A percentile compares a stretch with the other conserved stretches of the same genome.
These are phyloP conservation scores for Linnemannia exigua DNA, from an alignment of 192 early-diverging fungal species.

Conservation along the genomic window DNA sequence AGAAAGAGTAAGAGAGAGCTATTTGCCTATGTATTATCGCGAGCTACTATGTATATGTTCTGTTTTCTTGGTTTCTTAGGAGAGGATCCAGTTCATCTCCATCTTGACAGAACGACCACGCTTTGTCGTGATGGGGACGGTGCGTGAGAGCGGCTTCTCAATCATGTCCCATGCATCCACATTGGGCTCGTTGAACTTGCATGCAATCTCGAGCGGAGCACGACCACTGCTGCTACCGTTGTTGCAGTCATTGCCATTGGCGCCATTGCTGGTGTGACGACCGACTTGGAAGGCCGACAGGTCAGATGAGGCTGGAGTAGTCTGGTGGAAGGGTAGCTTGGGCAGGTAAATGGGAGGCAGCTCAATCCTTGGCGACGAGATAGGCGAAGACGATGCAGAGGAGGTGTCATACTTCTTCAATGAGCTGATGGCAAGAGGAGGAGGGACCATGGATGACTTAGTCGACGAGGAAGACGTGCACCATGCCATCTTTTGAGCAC, in stretches of 20 bases:
- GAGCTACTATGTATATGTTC: constrained; percentile 1
- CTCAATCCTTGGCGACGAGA: constrained; percentile 40
- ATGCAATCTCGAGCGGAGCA: constrained; percentile 42
- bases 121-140: constrained; percentile 28
- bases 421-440: background rate
- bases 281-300: constrained; percentile 48
- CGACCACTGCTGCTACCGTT: background rate
- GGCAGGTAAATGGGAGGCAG: constrained; percentile 48
- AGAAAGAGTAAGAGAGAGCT: background rate
- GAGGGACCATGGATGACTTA: constrained; percentile 20
- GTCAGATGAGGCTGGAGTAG: constrained; percentile 40
- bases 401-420: constrained; percentile 11
- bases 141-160: constrained; percentile 44
- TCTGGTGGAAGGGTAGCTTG: constrained; percentile 26
- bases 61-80: constrained; percentile 14
- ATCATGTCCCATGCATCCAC: constrained; percentile 57
- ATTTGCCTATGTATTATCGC: background rate
- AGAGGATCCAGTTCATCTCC: constrained; percentile 56
- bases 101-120: constrained; percentile 50
- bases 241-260: background rate
- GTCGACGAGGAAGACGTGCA: background rate
- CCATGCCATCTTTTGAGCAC: constrained; percentile 15
- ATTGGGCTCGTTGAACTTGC: constrained; percentile 58
- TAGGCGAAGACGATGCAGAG: constrained; percentile 18
- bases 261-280: constrained; percentile 6